phyloP scores from a whole-genome alignment of 371 early-diverging fungal genomes.

The Saksenaea oblongispora region DNA sequence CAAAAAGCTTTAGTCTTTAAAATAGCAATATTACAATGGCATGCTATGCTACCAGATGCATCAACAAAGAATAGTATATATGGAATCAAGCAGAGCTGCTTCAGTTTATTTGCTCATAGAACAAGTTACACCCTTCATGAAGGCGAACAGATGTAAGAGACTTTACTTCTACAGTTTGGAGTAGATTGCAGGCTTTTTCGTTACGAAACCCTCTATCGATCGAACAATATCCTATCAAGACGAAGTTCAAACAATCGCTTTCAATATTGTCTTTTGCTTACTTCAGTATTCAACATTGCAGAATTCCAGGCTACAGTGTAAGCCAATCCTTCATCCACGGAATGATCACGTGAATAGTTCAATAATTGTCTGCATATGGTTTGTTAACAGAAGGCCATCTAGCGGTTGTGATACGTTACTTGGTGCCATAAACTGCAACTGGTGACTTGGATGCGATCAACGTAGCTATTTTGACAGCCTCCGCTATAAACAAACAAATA shows the following conservation, averaged over 20 bases:
- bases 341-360: slow-evolving; percentile 90
- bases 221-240: background rate
- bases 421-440: slow-evolving; percentile 85
- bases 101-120: no score
- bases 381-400: background rate
- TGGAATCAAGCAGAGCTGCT: no score
- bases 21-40: no score
- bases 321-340: slow-evolving; percentile 84
- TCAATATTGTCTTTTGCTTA: slow-evolving; percentile 20
- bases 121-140: background rate
- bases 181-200: slow-evolving; percentile 58
- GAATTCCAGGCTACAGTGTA: slow-evolving; percentile 91
- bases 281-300: slow-evolving; percentile 77
- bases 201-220: slow-evolving; percentile 46
- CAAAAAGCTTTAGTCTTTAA: no score
- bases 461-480: slow-evolving; percentile 71
- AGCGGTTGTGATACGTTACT: slow-evolving; percentile 48
- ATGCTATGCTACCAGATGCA: no score
- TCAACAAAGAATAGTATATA: no score
- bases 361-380: slow-evolving; percentile 62
- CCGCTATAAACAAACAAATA: slow-evolving; percentile 28
- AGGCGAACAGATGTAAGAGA: background rate
- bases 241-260: no score
- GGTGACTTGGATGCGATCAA: slow-evolving; percentile 90
- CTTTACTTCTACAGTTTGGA: slow-evolving; percentile 53